Conservation (phyloP, 345 rosid genomes). For the Sonneratia caseolaris region DNA sequence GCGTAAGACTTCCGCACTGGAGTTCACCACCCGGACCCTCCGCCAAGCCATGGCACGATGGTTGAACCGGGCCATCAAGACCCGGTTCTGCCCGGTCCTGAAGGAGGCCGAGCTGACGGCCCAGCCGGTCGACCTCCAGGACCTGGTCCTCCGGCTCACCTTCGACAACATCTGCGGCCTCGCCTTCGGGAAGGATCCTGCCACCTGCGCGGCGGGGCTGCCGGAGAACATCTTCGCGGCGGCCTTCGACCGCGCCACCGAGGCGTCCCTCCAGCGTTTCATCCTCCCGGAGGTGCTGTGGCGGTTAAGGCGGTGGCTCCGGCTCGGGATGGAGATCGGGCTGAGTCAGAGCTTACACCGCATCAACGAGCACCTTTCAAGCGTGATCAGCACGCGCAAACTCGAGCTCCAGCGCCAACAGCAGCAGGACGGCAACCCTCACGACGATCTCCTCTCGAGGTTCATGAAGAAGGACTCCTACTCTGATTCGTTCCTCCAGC, state of each 20-base stretch:
- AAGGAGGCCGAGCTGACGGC: constrained; percentile 35
- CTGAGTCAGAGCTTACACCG: constrained; percentile 63
- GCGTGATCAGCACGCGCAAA: constrained; percentile 64
- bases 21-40: constrained; percentile 89
- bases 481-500: constrained; percentile 66
- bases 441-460: constrained; percentile 78
- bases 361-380: constrained; percentile 55
- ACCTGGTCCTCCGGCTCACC: constrained; percentile 79
- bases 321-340: constrained; percentile 80
- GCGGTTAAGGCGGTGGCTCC: constrained; percentile 65
- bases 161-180: constrained; percentile 92
- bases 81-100: constrained; percentile 61
- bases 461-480: constrained; percentile 84
- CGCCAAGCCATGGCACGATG: constrained; percentile 99
- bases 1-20: constrained; percentile 92
- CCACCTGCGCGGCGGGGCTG: constrained; percentile 61
- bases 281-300: constrained; percentile 79
- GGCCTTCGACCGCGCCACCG: constrained; percentile 87
- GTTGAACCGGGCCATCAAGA: constrained; percentile 69
- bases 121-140: constrained; percentile 76
- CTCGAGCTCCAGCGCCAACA: constrained; percentile 48
- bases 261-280: constrained; percentile 80
- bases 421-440: constrained; percentile 36
- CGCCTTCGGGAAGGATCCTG: constrained; percentile 91
- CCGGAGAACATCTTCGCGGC: constrained; percentile 67